Base-by-base conservation (phyloP, 805 yeast genomes). In the Ogataea methylovora region DNA sequence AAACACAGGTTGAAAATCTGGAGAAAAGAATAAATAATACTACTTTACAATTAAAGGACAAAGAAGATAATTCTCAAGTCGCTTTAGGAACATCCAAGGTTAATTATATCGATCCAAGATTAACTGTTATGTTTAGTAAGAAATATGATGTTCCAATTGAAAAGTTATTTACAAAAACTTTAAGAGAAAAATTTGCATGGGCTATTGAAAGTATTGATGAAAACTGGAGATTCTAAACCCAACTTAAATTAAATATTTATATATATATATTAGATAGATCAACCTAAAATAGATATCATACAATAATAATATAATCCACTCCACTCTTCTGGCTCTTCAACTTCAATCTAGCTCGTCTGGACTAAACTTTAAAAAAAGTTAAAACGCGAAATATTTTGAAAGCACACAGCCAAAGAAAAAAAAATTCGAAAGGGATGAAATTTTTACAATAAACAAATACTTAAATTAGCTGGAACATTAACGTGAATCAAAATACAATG, bases 111-210 rank as follows among this genome's bases (percentile, higher is more conserved):
- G 97, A 90, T 58, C 97, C 97, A 18, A 70, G 97, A 44, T 64
- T 90, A 46, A 78, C 94, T 0, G 96, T 86, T 17, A 77, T 84
- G 71, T 90, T 87, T 52, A 73, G 94, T 34, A 88, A 87, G 58
- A 84, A 78, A 58, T 86, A 64, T 53, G 68, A 75, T 35, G 96
- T 90, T 15, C 97, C 97, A 7, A 81, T 90, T 35, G 97, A 90
- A 58, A 88, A 84, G 58, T 66, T 90, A 27, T 87, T 90, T 48
- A 82, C 96, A 10, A 88, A 87, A 61, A 84, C 97, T 0, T 64
- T 90, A 35, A 66, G 97, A 41, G 96, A 88, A 28, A 90, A 90
- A 63, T 90, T 90, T 62, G 79, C 75, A 30, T 90, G 97, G 97
- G 97, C 97, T 21, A 81, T 90, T 34, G 94, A 88, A 56, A 78